A percentile compares a stretch with the other conserved stretches of the same genome.
Conservation (phyloP, 805 yeast genomes). For the Ogataea polymorpha region DNA sequence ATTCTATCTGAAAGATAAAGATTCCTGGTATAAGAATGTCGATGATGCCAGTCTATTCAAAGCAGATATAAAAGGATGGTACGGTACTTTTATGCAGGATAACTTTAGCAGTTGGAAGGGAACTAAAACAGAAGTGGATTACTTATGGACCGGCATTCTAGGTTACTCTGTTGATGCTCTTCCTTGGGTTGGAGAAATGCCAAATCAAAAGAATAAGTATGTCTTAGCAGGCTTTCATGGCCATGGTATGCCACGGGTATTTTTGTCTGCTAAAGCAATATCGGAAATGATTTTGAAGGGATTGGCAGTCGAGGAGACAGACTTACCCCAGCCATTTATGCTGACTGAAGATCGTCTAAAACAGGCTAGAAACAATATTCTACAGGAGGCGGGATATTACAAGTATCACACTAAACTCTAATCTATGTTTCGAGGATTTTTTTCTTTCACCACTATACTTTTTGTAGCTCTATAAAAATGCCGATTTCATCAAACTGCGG, state of each 20-base stretch:
- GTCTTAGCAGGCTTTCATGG: slow-evolving; percentile 45
- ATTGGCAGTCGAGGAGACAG: slow-evolving; percentile 4
- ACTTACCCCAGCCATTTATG: slow-evolving; percentile 11
- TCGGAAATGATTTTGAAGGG: slow-evolving; percentile 24
- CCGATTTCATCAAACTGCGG: too few relatives aligned
- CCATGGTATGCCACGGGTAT: slow-evolving; percentile 48
- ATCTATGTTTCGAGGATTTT: too few relatives aligned
- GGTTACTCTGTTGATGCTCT: slow-evolving; percentile 39
- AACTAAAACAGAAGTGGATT: slow-evolving; percentile 22
- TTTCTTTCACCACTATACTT: too few relatives aligned
- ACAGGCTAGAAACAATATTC: slow-evolving; percentile 10
- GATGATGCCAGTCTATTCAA: slow-evolving; percentile 35
- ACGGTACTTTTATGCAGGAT: slow-evolving; percentile 30
- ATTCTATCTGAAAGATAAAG: slow-evolving; percentile 23
- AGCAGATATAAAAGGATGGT: slow-evolving; percentile 26
- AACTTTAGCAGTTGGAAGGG: slow-evolving; percentile 33
- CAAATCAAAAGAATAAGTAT: slow-evolving; percentile 27
- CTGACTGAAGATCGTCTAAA: slow-evolving; percentile 13
- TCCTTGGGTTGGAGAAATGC: slow-evolving; percentile 42
- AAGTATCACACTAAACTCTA: slow-evolving; percentile 5
- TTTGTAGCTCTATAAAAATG: too few relatives aligned
- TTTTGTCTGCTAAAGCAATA: slow-evolving; percentile 38
- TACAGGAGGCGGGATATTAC: slow-evolving; percentile 15
- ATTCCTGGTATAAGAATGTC: slow-evolving; percentile 29
- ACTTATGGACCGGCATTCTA: slow-evolving; percentile 43